phyloP scores from a whole-genome alignment of 495 filamentous ascomycete species.

The Aspergillus nanangensis region DNA sequence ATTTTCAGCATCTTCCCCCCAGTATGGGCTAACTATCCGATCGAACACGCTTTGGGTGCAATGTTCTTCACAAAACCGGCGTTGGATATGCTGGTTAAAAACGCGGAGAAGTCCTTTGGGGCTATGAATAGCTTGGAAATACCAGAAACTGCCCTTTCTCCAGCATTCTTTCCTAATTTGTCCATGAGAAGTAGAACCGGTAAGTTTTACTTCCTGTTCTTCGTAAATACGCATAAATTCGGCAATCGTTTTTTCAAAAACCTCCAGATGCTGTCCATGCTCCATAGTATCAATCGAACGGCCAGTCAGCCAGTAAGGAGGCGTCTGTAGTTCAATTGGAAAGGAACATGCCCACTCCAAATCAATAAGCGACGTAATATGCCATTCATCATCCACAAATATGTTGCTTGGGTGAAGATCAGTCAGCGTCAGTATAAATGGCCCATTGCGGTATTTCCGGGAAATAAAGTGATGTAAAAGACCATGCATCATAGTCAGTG shows the following conservation, averaged over 20 bases:
- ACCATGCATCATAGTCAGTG: slow-evolving; percentile 19
- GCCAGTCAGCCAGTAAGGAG: slow-evolving; percentile 7
- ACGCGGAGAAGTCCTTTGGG: slow-evolving; percentile 14
- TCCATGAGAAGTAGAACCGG: neutral
- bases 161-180: slow-evolving; percentile 9
- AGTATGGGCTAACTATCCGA: slow-evolving; percentile 9
- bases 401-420: slow-evolving; percentile 30
- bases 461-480: slow-evolving; percentile 18
- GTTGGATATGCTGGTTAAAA: slow-evolving; percentile 18
- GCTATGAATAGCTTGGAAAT: slow-evolving; percentile 12
- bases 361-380: slow-evolving; percentile 18
- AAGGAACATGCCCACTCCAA: slow-evolving; percentile 23
- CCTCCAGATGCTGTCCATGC: slow-evolving; percentile 6
- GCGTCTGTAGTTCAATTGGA: slow-evolving; percentile 7
- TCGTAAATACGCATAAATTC: slow-evolving; percentile 13
- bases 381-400: slow-evolving; percentile 27
- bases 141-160: slow-evolving; percentile 13
- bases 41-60: slow-evolving; percentile 10
- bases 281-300: slow-evolving; percentile 13
- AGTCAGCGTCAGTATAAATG: slow-evolving; percentile 19
- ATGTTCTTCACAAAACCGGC: slow-evolving; percentile 8
- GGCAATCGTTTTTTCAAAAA: slow-evolving; percentile 3
- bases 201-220: slow-evolving; percentile 7
- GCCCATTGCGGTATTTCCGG: slow-evolving; percentile 14
- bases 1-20: slow-evolving; percentile 7